Conservation (phyloP, 805 yeast species). For the Yamadazyma phyllophila region DNA sequence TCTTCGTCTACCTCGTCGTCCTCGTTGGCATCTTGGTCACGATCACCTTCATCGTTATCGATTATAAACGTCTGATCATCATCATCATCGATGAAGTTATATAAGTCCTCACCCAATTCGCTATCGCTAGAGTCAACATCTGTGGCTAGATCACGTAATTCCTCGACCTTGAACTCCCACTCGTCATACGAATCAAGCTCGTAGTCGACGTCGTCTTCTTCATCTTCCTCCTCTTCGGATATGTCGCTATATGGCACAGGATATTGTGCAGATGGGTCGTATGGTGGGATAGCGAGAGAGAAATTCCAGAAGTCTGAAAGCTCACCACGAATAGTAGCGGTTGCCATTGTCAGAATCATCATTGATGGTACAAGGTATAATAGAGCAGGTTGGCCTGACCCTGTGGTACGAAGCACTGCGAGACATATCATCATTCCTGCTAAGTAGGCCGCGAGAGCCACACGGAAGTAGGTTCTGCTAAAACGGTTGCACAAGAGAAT, state of each 20-base stretch:
- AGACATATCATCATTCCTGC: conserved; percentile 47
- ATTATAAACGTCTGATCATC: conserved; percentile 19
- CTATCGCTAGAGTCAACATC: conserved; percentile 15
- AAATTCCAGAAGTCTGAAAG: conserved; percentile 37
- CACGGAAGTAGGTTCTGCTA: conserved; percentile 47
- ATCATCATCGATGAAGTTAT: conserved; percentile 16
- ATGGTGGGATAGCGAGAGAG: conserved; percentile 15
- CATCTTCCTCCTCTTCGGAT: not conserved
- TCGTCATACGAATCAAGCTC: conserved; percentile 16
- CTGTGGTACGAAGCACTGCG: conserved; percentile 32
- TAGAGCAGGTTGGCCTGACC: conserved; percentile 65
- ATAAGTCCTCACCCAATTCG: conserved; percentile 13
- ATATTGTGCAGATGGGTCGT: not conserved
- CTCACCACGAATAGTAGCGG: conserved; percentile 44
- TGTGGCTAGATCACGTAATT: conserved; percentile 15
- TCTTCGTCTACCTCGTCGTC: conserved; percentile 7
- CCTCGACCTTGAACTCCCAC: conserved; percentile 20
- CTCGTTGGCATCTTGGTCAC: not conserved
- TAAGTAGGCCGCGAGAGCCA: conserved; percentile 47
- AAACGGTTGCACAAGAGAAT: conserved; percentile 52
- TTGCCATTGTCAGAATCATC: conserved; percentile 17
- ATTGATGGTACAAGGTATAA: conserved; percentile 58
- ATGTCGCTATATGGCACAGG: not conserved
- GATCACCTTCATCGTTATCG: conserved; percentile 5
- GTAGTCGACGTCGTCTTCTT: conserved; percentile 15